These are phyloP conservation scores for Neospora caninum DNA, from an alignment of 169 alveolate genomes.

Conservation along the genomic window DNA sequence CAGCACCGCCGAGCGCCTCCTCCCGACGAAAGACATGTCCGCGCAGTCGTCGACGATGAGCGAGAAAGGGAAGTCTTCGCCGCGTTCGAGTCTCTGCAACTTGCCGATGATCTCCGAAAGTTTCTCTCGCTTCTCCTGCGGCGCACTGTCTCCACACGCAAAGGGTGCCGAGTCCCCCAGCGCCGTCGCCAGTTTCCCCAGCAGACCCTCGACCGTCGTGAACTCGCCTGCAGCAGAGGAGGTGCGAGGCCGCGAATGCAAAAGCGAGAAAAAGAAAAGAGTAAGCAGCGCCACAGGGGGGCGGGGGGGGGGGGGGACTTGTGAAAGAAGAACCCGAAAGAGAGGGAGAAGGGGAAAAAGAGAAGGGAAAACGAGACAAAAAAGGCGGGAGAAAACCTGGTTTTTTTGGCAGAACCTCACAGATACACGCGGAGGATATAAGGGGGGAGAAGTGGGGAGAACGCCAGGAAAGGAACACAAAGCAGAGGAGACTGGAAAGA, in stretches of 20 bases:
- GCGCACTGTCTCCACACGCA: slow-evolving; percentile 92
- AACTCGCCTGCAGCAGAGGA: slow-evolving; percentile 79
- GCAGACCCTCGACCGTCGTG: slow-evolving; percentile 97
- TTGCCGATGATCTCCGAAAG: not conserved
- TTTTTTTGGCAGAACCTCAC: no score
- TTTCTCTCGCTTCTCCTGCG: slow-evolving; percentile 70
- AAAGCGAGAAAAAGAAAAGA: no score
- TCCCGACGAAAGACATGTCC: slow-evolving; percentile 90
- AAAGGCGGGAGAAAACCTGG: no score
- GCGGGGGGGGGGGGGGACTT: no score
- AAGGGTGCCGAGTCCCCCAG: slow-evolving; percentile 88
- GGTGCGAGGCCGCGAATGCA: no score
- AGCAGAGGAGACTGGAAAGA: no score
- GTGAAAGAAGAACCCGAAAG: not conserved
- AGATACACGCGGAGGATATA: no score
- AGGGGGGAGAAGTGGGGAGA: no score
- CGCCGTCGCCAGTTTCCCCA: slow-evolving; percentile 83
- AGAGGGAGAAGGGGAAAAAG: not conserved
- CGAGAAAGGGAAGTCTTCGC: slow-evolving; percentile 76
- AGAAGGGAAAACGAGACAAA: not conserved
- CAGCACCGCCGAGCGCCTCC: slow-evolving; percentile 50
- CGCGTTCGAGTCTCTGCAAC: slow-evolving; percentile 39
- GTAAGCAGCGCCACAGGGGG: no score
- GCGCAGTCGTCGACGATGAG: slow-evolving; percentile 93
- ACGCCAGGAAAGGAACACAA: no score